Evolutionary conservation across 2,329 filamentous ascomycete genomes (phyloP).

Genomic region (Ascosphaera aggregata): DNA sequence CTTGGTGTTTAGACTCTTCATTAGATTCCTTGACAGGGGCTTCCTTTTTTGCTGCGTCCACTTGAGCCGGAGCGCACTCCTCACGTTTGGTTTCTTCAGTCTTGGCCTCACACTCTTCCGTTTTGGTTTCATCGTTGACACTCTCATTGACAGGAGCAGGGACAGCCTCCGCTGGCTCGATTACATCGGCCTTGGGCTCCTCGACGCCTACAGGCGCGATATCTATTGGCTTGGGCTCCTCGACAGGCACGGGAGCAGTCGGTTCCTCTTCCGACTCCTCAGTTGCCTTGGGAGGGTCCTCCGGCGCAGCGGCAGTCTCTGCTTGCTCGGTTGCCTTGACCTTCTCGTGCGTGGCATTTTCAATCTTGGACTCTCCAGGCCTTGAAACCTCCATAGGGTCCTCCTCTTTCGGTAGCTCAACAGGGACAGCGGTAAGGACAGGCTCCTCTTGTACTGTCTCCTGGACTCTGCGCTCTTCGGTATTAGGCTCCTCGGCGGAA

Average conservation of each 20-base stretch:
- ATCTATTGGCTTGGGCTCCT: neutral
- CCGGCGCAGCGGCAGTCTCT: neutral
- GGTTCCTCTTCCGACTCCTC: neutral
- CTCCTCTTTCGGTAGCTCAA: constrained; percentile 1
- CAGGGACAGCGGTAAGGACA: neutral
- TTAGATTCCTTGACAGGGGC: neutral
- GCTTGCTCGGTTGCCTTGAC: neutral
- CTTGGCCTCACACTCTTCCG: neutral
- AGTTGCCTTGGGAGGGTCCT: neutral
- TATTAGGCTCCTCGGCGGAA: neutral
- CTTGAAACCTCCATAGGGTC: neutral
- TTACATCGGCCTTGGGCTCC: neutral
- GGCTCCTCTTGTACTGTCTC: neutral
- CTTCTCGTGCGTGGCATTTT: neutral
- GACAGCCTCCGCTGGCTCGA: neutral
- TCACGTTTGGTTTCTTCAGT: neutral
- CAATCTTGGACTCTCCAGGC: neutral
- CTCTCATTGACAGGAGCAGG: neutral
- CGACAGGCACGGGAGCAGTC: neutral
- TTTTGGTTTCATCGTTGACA: neutral
- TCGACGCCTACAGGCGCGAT: neutral
- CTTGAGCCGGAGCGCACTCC: neutral
- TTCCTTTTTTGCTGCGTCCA: neutral
- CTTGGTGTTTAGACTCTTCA: neutral
- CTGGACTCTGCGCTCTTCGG: too few relatives aligned